Percentiles rank a stretch among this genome's conserved stretches.
Conservation (phyloP, 352 stramenopile species). For the Globisporangium canariense region DNA sequence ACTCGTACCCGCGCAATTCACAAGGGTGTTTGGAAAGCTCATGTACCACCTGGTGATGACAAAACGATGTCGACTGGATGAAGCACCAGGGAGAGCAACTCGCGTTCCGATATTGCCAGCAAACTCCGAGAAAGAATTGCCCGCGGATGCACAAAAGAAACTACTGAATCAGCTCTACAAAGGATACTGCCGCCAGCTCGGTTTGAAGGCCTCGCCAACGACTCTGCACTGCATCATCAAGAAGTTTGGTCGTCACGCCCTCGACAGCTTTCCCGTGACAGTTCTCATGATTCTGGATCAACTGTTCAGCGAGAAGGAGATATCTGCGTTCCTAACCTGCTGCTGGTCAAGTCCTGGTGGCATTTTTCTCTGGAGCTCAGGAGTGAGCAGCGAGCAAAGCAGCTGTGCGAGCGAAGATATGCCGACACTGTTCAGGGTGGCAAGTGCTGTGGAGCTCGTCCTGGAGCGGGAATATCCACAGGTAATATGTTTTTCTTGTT, state of each 20-base stretch:
- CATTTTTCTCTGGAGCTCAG: conserved; percentile 37
- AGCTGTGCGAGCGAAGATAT: background rate
- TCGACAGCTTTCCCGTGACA: conserved; percentile 50
- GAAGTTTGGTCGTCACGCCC: conserved; percentile 37
- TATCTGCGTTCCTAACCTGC: conserved; percentile 30
- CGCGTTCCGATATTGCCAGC: background rate
- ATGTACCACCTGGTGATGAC: conserved; percentile 34
- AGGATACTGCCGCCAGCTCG: conserved; percentile 37
- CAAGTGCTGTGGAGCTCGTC: conserved; percentile 43
- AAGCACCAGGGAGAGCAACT: background rate
- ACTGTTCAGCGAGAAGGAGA: conserved; percentile 24
- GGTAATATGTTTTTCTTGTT: conserved; percentile 19
- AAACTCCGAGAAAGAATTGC: conserved; percentile 12
- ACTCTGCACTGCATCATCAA: conserved; percentile 52
- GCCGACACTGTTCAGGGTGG: conserved; percentile 20
- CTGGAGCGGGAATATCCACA: conserved; percentile 46
- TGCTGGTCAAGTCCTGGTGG: conserved; percentile 24
- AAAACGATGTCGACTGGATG: conserved; percentile 31
- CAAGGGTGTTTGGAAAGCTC: conserved; percentile 30
- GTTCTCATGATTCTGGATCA: conserved; percentile 59
- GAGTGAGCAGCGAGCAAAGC: background rate
- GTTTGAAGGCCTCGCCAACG: conserved; percentile 37
- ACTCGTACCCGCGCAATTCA: conserved; percentile 11
- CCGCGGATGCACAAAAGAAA: conserved; percentile 38
- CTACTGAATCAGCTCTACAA: conserved; percentile 71